Evolutionary conservation across 1,139 yeast genomes (phyloP).

Genomic region (Nakaseomyces glabratus): DNA sequence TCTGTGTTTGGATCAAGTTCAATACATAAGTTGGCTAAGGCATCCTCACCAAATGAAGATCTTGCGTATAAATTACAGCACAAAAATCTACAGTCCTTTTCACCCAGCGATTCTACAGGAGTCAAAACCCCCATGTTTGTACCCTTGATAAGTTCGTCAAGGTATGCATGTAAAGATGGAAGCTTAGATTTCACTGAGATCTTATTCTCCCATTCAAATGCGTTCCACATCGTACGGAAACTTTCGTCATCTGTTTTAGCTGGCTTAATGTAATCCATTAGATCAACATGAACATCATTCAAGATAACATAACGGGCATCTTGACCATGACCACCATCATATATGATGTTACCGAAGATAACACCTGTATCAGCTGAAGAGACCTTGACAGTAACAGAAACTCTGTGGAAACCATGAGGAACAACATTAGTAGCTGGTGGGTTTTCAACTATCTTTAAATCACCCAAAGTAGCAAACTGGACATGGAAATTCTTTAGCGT

Average conservation of each 20-base stretch:
- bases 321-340: constrained; percentile 91
- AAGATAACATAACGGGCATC: constrained; percentile 85
- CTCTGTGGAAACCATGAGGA: constrained; percentile 90
- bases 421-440: constrained; percentile 92
- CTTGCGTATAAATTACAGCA: constrained; percentile 91
- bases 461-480: constrained; percentile 95
- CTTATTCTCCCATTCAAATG: constrained; percentile 99
- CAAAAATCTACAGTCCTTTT: constrained; percentile 78
- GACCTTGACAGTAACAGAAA: constrained; percentile 84
- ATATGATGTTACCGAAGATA: constrained; percentile 91
- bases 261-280: constrained; percentile 95
- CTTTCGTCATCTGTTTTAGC: constrained; percentile 80
- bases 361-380: constrained; percentile 97
- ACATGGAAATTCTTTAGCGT: constrained; percentile 88
- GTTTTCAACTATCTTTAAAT: constrained; percentile 85
- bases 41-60: constrained; percentile 96
- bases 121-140: constrained; percentile 95
- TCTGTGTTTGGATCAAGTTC: constrained; percentile 64
- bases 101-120: constrained; percentile 73
- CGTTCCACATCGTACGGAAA: constrained; percentile 98
- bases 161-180: constrained; percentile 64
- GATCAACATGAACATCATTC: constrained; percentile 91
- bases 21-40: constrained; percentile 89
- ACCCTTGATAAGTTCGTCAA: constrained; percentile 67
- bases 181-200: constrained; percentile 72